These are phyloP conservation scores for Podospora bellae-mahoneyi DNA, from an alignment of 495 filamentous ascomycete species.

Conservation along the genomic window DNA sequence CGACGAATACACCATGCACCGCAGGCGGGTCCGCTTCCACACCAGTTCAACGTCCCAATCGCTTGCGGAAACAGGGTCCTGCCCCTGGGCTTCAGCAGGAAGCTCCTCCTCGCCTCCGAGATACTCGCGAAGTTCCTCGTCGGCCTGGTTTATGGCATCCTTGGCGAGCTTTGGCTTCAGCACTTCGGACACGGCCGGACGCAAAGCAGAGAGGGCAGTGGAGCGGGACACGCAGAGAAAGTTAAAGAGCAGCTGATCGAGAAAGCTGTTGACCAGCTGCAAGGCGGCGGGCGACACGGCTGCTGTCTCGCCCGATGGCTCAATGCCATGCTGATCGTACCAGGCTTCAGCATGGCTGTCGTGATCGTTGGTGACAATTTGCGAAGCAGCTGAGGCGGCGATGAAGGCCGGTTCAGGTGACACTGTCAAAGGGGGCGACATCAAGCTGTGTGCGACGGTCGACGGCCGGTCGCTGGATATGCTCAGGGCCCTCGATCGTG, in stretches of 20 bases:
- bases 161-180: constrained; percentile 83
- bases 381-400: constrained; percentile 80
- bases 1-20: constrained; percentile 97
- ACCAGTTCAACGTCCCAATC: constrained; percentile 83
- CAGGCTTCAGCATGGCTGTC: constrained; percentile 64
- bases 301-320: constrained; percentile 63
- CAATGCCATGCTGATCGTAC: constrained; percentile 62
- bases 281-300: constrained; percentile 73
- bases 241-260: constrained; percentile 89
- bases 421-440: constrained; percentile 62
- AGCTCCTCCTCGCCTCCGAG: constrained; percentile 76
- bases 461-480: constrained; percentile 56
- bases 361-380: constrained; percentile 87
- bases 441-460: constrained; percentile 46
- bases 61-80: constrained; percentile 48
- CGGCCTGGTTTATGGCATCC: constrained; percentile 81
- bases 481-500: constrained; percentile 47
- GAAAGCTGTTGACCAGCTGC: constrained; percentile 80
- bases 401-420: constrained; percentile 85
- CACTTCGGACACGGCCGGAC: constrained; percentile 81
- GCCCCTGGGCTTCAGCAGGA: constrained; percentile 52
- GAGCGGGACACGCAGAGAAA: constrained; percentile 77
- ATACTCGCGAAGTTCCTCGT: constrained; percentile 87
- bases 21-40: constrained; percentile 86
- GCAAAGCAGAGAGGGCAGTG: constrained; percentile 71